Percentiles rank a stretch among this genome's conserved stretches.
Conservation (phyloP, 495 filamentous ascomycete species). For the Penicillium canescens region DNA sequence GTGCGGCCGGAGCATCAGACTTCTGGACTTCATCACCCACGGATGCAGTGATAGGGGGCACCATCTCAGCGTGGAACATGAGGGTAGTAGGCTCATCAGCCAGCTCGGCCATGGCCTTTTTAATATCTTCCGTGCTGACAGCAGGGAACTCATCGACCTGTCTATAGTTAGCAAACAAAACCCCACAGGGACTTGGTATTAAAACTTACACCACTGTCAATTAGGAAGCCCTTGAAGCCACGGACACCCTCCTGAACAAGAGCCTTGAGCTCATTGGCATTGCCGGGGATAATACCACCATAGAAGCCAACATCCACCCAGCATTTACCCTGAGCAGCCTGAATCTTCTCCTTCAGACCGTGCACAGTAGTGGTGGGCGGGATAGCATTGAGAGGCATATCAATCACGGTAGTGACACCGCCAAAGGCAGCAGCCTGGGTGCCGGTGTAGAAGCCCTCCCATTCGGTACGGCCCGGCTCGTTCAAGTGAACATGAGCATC, state of each 20-base stretch:
- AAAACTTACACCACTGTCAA: constrained; percentile 85
- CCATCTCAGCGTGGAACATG: constrained; percentile 99
- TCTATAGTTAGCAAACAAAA: constrained; percentile 14
- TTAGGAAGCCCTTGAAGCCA: constrained; percentile 97
- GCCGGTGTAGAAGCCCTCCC: constrained; percentile 96
- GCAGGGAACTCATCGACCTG: constrained; percentile 95
- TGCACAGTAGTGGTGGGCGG: constrained; percentile 90
- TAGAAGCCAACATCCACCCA: constrained; percentile 99
- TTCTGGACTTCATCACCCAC: constrained; percentile 76
- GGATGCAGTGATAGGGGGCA: constrained; percentile 80
- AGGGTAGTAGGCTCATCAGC: constrained; percentile 78
- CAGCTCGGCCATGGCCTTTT: constrained; percentile 74
- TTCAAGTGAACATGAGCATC: constrained; percentile 98
- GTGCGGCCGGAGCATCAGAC: constrained; percentile 71
- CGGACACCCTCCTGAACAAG: constrained; percentile 83
- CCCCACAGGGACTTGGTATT: not conserved
- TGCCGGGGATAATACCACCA: constrained; percentile 92
- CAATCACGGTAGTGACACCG: constrained; percentile 95
- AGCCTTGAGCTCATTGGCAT: constrained; percentile 73
- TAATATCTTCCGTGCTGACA: constrained; percentile 76
- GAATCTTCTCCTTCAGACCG: constrained; percentile 79
- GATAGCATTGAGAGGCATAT: constrained; percentile 98
- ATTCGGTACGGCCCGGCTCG: constrained; percentile 95
- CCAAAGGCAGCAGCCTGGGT: constrained; percentile 93
- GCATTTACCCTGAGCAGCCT: constrained; percentile 84